phyloP scores from a whole-genome alignment of 768 basidiomycete genomes.

The Amanita rimosa region DNA sequence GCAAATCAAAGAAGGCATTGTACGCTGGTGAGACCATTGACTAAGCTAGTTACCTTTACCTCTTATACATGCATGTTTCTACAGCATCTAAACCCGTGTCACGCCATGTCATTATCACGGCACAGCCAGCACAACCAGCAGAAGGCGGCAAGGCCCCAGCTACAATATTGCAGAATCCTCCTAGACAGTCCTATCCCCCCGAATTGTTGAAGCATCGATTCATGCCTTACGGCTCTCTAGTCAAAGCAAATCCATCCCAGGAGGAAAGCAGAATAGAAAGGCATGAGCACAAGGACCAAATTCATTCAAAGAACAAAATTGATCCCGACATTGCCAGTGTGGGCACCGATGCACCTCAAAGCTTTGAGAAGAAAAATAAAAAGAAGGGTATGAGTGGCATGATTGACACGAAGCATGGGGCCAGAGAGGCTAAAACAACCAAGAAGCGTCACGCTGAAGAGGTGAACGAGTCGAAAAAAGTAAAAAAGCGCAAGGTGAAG shows the following conservation, averaged over 20 bases:
- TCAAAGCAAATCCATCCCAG: conserved; percentile 14
- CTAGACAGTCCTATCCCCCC: conserved; percentile 44
- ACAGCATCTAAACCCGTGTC: conserved; percentile 31
- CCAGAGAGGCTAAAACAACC: conserved; percentile 16
- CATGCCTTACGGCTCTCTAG: conserved; percentile 47
- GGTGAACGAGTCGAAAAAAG: not conserved
- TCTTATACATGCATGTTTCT: not conserved
- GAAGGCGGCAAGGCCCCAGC: not conserved
- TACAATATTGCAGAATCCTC: conserved; percentile 33
- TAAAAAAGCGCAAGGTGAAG: conserved; percentile 27
- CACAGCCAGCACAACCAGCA: conserved; percentile 25
- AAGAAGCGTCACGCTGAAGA: conserved; percentile 17
- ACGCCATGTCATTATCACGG: conserved; percentile 45
- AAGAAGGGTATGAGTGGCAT: conserved; percentile 39
- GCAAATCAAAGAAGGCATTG: conserved; percentile 44
- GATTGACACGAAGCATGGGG: conserved; percentile 15
- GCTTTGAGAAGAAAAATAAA: conserved; percentile 13
- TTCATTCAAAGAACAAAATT: conserved; percentile 4
- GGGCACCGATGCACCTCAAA: conserved; percentile 13
- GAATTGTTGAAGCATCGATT: conserved; percentile 56
- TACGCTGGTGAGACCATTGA: conserved; percentile 34
- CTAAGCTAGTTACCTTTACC: not conserved
- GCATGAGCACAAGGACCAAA: not conserved
- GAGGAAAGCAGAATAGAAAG: not conserved
- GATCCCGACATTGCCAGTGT: conserved; percentile 8